A percentile compares a stretch with the other conserved stretches of the same genome.
These are phyloP conservation scores for Vitellaria paradoxa DNA, from an alignment of 179 eudicot genomes.

Conservation along the genomic window DNA sequence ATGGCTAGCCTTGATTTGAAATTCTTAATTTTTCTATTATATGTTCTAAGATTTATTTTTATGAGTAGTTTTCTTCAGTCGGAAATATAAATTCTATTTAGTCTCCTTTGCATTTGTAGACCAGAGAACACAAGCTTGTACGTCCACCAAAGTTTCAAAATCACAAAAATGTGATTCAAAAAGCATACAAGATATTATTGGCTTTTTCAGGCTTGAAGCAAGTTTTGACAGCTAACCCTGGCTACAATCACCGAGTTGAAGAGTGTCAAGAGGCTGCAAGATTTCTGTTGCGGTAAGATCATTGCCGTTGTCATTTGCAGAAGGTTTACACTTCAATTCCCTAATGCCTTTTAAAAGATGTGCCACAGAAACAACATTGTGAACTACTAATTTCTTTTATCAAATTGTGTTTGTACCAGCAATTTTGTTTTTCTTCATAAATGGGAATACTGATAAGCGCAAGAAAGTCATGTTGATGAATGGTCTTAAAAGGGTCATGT, in stretches of 20 bases:
- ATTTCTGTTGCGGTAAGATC: constrained; percentile 68
- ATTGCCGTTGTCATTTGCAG: background rate
- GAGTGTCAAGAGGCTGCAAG: constrained; percentile 93
- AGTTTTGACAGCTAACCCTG: constrained; percentile 72
- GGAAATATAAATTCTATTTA: background rate
- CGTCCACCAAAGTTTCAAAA: constrained; percentile 36
- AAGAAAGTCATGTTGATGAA: background rate
- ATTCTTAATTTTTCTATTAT: background rate
- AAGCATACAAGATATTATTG: constrained; percentile 74
- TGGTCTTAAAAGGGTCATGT: background rate
- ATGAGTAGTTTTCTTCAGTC: background rate
- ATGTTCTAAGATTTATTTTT: background rate
- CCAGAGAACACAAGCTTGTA: constrained; percentile 83
- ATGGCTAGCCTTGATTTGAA: background rate
- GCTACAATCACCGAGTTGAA: constrained; percentile 79
- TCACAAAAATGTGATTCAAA: constrained; percentile 31
- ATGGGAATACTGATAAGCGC: background rate
- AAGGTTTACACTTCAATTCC: background rate
- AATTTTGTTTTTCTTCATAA: background rate
- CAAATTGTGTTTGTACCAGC: background rate
- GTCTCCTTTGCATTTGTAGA: constrained; percentile 41
- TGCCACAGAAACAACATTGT: background rate
- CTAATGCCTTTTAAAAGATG: background rate
- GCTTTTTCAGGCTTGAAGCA: constrained; percentile 95
- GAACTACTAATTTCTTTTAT: background rate